These are phyloP conservation scores for Blumeriella jaapii DNA, from an alignment of 2,329 filamentous ascomycete genomes.

Conservation along the genomic window DNA sequence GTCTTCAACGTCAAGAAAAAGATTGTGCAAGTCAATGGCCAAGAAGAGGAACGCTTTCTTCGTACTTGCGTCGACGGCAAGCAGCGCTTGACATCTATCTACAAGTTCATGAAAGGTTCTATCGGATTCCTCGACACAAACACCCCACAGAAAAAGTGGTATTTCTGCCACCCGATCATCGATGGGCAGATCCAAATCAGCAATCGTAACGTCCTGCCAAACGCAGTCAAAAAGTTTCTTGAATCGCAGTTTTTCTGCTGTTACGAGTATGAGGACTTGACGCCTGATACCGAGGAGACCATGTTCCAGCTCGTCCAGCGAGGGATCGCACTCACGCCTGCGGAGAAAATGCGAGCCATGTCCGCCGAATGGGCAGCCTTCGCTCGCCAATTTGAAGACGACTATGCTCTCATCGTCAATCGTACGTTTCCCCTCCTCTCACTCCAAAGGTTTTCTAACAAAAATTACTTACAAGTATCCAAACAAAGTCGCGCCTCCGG, in stretches of 20 bases:
- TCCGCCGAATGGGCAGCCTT: slow-evolving; percentile 35
- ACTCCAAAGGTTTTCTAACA: background rate
- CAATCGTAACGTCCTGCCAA: slow-evolving; percentile 28
- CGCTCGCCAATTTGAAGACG: slow-evolving; percentile 31
- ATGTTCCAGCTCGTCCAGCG: slow-evolving; percentile 37
- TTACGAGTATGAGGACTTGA: slow-evolving; percentile 32
- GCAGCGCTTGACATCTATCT: slow-evolving; percentile 35
- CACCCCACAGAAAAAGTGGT: slow-evolving; percentile 32
- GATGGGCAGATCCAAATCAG: slow-evolving; percentile 16
- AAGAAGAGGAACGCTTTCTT: slow-evolving; percentile 13
- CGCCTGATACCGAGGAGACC: slow-evolving; percentile 33
- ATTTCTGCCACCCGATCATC: slow-evolving; percentile 22
- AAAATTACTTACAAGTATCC: slow-evolving; percentile 20
- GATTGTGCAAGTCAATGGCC: slow-evolving; percentile 9
- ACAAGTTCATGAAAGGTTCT: slow-evolving; percentile 33
- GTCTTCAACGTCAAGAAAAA: slow-evolving; percentile 31
- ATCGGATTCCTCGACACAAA: slow-evolving; percentile 33
- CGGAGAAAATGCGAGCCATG: slow-evolving; percentile 35
- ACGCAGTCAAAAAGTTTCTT: slow-evolving; percentile 29
- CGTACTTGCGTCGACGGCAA: slow-evolving; percentile 37
- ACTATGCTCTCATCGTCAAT: slow-evolving; percentile 30
- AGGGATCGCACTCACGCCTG: slow-evolving; percentile 33
- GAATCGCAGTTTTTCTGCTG: slow-evolving; percentile 31
- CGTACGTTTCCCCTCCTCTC: slow-evolving; percentile 18
- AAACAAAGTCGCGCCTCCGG: slow-evolving; percentile 27